phyloP scores from a whole-genome alignment of 306 rosid species.

The Adenanthera pavonina region DNA sequence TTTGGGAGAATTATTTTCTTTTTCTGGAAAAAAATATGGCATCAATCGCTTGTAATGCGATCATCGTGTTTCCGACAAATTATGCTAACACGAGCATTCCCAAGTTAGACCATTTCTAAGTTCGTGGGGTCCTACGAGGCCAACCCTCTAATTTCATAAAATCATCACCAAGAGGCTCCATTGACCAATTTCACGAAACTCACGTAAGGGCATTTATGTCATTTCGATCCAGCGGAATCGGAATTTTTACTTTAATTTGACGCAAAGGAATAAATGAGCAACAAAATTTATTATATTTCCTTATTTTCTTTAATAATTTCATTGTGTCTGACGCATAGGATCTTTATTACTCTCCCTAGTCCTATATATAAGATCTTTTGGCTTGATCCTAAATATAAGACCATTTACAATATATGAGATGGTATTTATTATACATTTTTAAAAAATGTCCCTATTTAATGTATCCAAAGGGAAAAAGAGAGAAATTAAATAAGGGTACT shows the following conservation, averaged over 20 bases:
- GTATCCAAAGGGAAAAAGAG: no score
- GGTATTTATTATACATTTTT: no score
- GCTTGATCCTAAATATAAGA: no score
- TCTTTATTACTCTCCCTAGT: no score
- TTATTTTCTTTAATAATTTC: no score
- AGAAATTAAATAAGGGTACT: no score
- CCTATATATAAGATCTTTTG: no score
- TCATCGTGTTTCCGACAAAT: not conserved
- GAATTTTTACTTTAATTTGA: slow-evolving; percentile 28
- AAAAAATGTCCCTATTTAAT: no score
- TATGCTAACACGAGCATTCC: not conserved
- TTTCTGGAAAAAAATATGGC: not conserved
- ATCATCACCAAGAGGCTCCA: not conserved
- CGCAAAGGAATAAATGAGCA: not conserved
- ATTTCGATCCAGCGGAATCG: slow-evolving; percentile 9
- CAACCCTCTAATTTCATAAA: not conserved
- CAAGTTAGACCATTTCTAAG: not conserved
- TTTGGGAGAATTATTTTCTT: no score
- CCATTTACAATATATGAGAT: no score
- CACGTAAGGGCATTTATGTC: slow-evolving; percentile 36
- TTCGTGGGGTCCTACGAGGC: not conserved
- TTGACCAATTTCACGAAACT: not conserved
- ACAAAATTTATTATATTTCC: not conserved
- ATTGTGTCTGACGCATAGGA: slow-evolving; percentile 20
- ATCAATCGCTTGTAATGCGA: not conserved